Evolutionary conservation across 2,329 filamentous ascomycete species (phyloP), one percentile per base, ranked within the genome.

Genomic region (Diaporthe sp.): DNA sequence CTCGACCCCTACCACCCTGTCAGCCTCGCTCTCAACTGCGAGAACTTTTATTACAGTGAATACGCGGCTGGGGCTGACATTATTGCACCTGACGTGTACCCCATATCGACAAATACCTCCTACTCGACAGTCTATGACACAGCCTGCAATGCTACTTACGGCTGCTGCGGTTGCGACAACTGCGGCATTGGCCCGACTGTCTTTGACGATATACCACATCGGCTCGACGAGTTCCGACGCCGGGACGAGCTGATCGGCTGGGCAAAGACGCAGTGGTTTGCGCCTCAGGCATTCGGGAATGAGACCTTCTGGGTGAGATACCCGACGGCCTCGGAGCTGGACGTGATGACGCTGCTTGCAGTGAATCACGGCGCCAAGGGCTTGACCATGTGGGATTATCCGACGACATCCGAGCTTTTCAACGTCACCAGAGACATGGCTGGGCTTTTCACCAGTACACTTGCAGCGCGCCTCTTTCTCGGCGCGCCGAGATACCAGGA

Each of bases 1-100:
- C 78, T 88, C 7, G 88, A 90, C 77, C 87, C 87, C 0, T 90
- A 89, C 77, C 88, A 89, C 79, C 88, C 88, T 0, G 83, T 88
- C n/a, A 86, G 84, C 7, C 82, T 89, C 4, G 85, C 85, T 4
- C 81, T 90, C 42, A 90, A 89, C 77, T 90, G 88, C 80, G 84
- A 84, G 62, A 88, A 89, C 77, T 90, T 88, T 79, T 85, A 88
- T 79, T 90, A 88, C 79, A 76, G 81, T 37, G 82, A 87, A n/a
- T 90, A 90, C 78, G 81, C 85, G 1, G 79, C 84, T 1, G 88
- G 88, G 12, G 85, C 87, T 0, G 88, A 90, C 75, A 89, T 89
- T 75, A 82, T 90, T 46, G 82, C 46, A 12, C 75, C 75, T 69
- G 88, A 90, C 74, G 84, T 86, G 0, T 90, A 89, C 72, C 88